Conservation (phyloP, 805 yeast species). For the Kuraishia borneana region DNA sequence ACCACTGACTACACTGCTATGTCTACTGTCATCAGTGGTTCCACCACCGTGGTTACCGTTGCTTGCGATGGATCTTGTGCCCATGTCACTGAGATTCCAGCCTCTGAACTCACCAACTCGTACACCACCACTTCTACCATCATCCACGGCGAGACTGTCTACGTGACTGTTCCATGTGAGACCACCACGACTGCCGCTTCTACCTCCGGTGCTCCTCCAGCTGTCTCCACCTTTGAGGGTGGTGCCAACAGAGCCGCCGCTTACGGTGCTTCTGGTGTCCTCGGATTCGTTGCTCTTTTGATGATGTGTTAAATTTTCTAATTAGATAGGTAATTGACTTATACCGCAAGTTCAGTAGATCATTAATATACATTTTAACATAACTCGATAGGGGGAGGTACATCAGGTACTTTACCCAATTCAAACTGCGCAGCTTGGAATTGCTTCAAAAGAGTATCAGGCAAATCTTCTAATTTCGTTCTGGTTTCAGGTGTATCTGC, state of each 20-base stretch:
- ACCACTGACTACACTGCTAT: too few species aligned
- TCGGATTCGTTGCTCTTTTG: slow-evolving; percentile 11
- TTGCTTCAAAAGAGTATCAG: not conserved
- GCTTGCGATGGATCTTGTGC: too few species aligned
- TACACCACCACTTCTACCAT: slow-evolving; percentile 6
- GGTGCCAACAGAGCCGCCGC: slow-evolving; percentile 6
- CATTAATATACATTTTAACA: not conserved
- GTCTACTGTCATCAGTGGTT: too few species aligned
- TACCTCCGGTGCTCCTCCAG: not conserved
- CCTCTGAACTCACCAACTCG: slow-evolving; percentile 5
- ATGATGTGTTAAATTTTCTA: too few species aligned
- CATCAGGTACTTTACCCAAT: slow-evolving; percentile 3
- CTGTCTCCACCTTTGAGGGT: slow-evolving; percentile 5
- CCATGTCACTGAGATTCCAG: too few species aligned
- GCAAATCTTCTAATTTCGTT: not conserved
- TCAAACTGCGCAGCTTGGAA: slow-evolving; percentile 1
- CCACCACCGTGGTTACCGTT: too few species aligned
- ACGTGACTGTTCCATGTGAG: slow-evolving; percentile 6
- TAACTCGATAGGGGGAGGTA: slow-evolving; percentile 2
- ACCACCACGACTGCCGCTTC: slow-evolving; percentile 1
- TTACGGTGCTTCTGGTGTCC: slow-evolving; percentile 11
- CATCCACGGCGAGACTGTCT: slow-evolving; percentile 3
- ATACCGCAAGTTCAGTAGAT: not conserved
- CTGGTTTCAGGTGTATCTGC: not conserved
- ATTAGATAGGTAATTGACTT: too few species aligned